Evolutionary conservation across 2,329 filamentous ascomycete species (phyloP), one percentile per base, ranked within the genome.

Genomic region (Endoconidiophora laricicola): DNA sequence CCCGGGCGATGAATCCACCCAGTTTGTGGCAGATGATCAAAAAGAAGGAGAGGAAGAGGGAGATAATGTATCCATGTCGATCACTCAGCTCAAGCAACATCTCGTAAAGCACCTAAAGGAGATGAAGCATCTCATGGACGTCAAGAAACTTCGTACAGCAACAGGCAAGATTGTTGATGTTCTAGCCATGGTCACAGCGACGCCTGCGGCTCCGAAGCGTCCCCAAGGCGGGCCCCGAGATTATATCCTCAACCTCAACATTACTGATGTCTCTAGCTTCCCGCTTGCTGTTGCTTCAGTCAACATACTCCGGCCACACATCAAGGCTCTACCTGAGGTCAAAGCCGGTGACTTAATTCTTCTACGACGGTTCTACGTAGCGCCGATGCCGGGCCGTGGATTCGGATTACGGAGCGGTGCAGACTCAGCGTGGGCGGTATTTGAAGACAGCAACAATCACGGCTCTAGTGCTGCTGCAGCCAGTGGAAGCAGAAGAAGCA

Each of bases 391-490:
- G 52, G 66, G 66, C 43, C 71, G 71, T 48, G 76, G 72, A 1
- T 78, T 74, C 54, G 76, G 73, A 0, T 62, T 80, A 46, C 64
- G 69, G 44, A 69, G 68, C n/a, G 68, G 65, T n/a, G 72, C 73
- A 42, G 65, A 63, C 33, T 79, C 74, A 14, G 71, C 73, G 49
- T 81, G 78, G 73, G 77, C 74, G 2, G 74, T 81, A 2, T 79
- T 76, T 54, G 73, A 78, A 56, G 61, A 64, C 43, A 58, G 60
- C 12, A 9, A 18, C 9, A 12, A 33, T 33, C 16, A 18, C 16
- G 16, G 16, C 16, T 18, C 16, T 18, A 18, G 16, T 18, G 16
- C 16, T 18, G 1, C 29, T 3, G 29, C 29, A 33, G 29, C 29
- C 29, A 12, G 29, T 33, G 29, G 29, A 7, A 33, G 40, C 16